Conservation (phyloP, 495 filamentous ascomycete genomes). For the Baudoinia panamericana region DNA sequence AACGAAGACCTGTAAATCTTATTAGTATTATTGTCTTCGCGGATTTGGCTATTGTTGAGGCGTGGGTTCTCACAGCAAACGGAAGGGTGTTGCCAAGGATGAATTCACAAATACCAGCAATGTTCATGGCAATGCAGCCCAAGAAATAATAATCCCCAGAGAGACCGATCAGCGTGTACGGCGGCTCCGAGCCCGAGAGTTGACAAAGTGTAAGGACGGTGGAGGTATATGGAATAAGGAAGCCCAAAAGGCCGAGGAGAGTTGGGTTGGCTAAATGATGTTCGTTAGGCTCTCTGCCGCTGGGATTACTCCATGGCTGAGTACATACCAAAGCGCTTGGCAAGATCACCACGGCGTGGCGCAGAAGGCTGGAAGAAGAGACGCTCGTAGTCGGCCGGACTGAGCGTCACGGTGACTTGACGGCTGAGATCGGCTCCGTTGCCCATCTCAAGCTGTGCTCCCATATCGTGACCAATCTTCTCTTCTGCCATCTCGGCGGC, state of each 20-base stretch:
- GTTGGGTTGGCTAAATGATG: conserved; percentile 15
- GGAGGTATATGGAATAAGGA: conserved; percentile 18
- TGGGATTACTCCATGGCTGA: background rate
- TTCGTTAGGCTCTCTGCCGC: background rate
- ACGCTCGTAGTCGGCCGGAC: conserved; percentile 19
- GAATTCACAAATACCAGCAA: conserved; percentile 21
- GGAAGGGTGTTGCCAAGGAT: conserved; percentile 19
- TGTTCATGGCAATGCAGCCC: conserved; percentile 20
- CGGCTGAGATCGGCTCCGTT: conserved; percentile 14
- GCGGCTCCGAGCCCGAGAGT: conserved; percentile 12
- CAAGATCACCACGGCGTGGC: conserved; percentile 15
- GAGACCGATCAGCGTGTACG: conserved; percentile 14
- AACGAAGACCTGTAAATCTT: conserved; percentile 15
- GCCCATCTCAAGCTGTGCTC: background rate
- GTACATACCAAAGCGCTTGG: conserved; percentile 18
- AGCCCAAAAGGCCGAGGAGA: conserved; percentile 19
- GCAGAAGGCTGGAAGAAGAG: conserved; percentile 20
- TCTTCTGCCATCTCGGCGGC: too few species aligned
- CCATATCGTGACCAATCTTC: background rate
- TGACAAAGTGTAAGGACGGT: conserved; percentile 18
- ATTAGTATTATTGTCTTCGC: too few species aligned
- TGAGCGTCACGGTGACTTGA: conserved; percentile 17
- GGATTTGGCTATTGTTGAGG: too few species aligned
- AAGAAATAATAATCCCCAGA: conserved; percentile 22
- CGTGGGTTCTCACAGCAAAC: too few species aligned